phyloP scores from a whole-genome alignment of 2,329 filamentous ascomycete species.

The Aspergillus candidus region DNA sequence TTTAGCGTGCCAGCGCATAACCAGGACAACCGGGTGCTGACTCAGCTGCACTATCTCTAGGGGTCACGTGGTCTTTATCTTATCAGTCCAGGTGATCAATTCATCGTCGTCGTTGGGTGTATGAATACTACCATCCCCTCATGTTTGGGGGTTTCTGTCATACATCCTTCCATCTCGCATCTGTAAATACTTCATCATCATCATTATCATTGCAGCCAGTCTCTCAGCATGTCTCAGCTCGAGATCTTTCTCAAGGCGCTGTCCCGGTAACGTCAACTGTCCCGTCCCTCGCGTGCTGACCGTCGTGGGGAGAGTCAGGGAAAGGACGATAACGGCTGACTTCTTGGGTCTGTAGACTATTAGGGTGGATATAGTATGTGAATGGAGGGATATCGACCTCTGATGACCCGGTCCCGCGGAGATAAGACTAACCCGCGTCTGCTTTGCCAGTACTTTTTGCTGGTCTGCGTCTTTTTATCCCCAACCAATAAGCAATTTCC shows the following conservation, averaged over 20 bases:
- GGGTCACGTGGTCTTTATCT: constrained; percentile 16
- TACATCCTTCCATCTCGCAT: not conserved
- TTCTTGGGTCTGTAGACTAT: constrained; percentile 47
- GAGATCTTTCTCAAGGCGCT: constrained; percentile 35
- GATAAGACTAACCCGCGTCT: not conserved
- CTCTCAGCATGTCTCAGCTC: constrained; percentile 25
- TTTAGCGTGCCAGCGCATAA: constrained; percentile 36
- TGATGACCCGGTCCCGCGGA: not conserved
- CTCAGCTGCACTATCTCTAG: constrained; percentile 8
- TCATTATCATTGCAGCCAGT: too few species aligned
- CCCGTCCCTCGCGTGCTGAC: not conserved
- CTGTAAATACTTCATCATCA: too few species aligned
- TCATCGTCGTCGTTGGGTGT: too few species aligned
- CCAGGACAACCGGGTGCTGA: constrained; percentile 34
- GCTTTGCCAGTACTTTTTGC: constrained; percentile 47
- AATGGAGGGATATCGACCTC: not conserved
- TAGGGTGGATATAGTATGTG: constrained; percentile 66
- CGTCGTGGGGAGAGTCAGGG: not conserved
- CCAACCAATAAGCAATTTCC: constrained; percentile 74
- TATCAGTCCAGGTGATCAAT: constrained; percentile 17
- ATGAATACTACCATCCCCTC: too few species aligned
- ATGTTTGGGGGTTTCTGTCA: not conserved
- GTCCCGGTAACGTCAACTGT: constrained; percentile 34
- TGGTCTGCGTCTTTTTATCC: constrained; percentile 94
- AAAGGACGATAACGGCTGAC: constrained; percentile 13